Conservation (phyloP, 257 asterid species). For the Solanum pimpinellifolium region DNA sequence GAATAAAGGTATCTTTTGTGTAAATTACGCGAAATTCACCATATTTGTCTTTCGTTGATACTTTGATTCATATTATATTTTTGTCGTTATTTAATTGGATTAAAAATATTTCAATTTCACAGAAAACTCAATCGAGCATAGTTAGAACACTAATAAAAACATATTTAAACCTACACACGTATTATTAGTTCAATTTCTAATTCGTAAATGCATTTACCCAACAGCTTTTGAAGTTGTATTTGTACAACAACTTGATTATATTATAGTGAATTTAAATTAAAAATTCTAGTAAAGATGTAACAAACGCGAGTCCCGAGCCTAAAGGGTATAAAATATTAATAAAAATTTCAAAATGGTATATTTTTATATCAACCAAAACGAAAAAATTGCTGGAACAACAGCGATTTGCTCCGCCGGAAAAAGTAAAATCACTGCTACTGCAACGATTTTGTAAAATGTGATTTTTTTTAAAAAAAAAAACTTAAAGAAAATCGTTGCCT, state of each 20-base stretch:
- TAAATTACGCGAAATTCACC: not conserved
- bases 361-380: too few relatives aligned
- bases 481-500: too few relatives aligned
- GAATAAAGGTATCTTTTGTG: slow-evolving; percentile 19
- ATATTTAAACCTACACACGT: not conserved
- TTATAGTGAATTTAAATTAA: not conserved
- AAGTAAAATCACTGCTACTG: too few relatives aligned
- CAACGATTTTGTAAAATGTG: too few relatives aligned
- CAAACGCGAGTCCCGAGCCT: not conserved
- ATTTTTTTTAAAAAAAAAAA: too few relatives aligned
- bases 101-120: not conserved
- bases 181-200: not conserved
- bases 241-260: not conserved
- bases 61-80: not conserved
- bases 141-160: not conserved
- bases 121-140: not conserved
- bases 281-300: not conserved
- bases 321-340: too few relatives aligned
- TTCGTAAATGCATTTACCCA: not conserved
- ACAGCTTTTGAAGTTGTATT: not conserved
- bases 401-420: too few relatives aligned
- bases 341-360: too few relatives aligned
- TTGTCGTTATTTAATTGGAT: not conserved
- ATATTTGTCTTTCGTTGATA: not conserved
- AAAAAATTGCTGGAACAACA: too few relatives aligned